Percentiles rank a stretch among this genome's conserved stretches.
Evolutionary conservation across 331 rosid species (phyloP).

Genomic region (Cydonia oblonga): DNA sequence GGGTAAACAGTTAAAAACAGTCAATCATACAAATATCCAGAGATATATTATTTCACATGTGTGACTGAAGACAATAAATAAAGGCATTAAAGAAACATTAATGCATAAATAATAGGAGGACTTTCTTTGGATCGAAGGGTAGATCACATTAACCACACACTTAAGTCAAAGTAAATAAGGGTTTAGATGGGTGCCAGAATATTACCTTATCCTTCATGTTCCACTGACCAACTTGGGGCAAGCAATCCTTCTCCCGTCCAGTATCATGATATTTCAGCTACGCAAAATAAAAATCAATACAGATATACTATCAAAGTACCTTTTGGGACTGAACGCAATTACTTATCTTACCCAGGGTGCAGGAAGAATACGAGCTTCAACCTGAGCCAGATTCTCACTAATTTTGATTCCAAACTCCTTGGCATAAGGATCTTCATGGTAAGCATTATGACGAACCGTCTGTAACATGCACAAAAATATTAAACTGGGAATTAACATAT

Average conservation of each 20-base stretch:
- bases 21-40: not conserved
- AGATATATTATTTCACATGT: not conserved
- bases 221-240: slow-evolving; percentile 99
- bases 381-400: slow-evolving; percentile 81
- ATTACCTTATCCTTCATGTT: slow-evolving; percentile 94
- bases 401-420: slow-evolving; percentile 83
- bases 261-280: slow-evolving; percentile 95
- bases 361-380: slow-evolving; percentile 97
- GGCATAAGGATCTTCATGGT: slow-evolving; percentile 73
- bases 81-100: not conserved
- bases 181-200: not conserved
- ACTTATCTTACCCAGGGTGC: slow-evolving; percentile 67
- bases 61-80: not conserved
- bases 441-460: slow-evolving; percentile 88
- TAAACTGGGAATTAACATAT: not conserved
- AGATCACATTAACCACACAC: not conserved
- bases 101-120: not conserved
- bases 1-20: not conserved
- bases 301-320: not conserved
- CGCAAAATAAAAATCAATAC: slow-evolving; percentile 7
- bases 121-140: not conserved
- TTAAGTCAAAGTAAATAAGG: not conserved
- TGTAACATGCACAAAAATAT: slow-evolving; percentile 9
- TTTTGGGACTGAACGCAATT: not conserved
- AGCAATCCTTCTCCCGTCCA: slow-evolving; percentile 81